Evolutionary conservation across 371 early-diverging fungal genomes (phyloP).

Genomic region (Rhizopus stolonifer): DNA sequence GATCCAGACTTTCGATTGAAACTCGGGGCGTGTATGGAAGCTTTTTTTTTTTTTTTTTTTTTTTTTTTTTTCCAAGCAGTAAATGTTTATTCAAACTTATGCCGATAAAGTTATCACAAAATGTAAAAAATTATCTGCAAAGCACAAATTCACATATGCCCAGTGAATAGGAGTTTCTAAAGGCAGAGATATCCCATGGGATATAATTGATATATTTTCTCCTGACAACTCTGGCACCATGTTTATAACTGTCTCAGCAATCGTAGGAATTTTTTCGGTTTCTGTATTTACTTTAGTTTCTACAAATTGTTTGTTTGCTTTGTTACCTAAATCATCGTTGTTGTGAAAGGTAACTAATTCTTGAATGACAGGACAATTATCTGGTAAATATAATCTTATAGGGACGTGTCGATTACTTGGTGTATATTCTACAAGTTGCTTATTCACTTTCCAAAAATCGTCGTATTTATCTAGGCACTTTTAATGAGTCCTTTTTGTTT

Average conservation of each 20-base stretch:
- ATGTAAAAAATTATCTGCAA: constrained; percentile 76
- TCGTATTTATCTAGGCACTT: constrained; percentile 48
- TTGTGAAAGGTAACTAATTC: constrained; percentile 48
- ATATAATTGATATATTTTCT: constrained; percentile 21
- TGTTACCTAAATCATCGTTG: constrained; percentile 22
- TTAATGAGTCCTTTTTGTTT: no score
- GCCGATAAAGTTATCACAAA: constrained; percentile 42
- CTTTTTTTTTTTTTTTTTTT: no score
- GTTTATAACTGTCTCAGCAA: constrained; percentile 20
- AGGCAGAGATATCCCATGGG: constrained; percentile 60
- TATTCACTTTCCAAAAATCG: constrained; percentile 66
- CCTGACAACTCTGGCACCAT: constrained; percentile 24
- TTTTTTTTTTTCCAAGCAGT: no score
- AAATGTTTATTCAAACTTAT: not conserved
- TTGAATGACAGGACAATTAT: constrained; percentile 61
- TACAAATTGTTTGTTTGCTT: not conserved
- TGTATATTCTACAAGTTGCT: constrained; percentile 50
- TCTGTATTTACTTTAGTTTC: not conserved
- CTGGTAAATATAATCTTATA: constrained; percentile 59
- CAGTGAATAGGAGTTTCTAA: constrained; percentile 63
- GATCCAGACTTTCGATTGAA: no score
- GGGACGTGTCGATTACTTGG: constrained; percentile 49
- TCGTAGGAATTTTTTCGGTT: constrained; percentile 14
- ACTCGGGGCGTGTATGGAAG: no score
- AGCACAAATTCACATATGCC: constrained; percentile 65